Evolutionary conservation across 2,329 filamentous ascomycete genomes (phyloP), one percentile per base, ranked within the genome.

Genomic region (Arthrobotrys sphaeroides): DNA sequence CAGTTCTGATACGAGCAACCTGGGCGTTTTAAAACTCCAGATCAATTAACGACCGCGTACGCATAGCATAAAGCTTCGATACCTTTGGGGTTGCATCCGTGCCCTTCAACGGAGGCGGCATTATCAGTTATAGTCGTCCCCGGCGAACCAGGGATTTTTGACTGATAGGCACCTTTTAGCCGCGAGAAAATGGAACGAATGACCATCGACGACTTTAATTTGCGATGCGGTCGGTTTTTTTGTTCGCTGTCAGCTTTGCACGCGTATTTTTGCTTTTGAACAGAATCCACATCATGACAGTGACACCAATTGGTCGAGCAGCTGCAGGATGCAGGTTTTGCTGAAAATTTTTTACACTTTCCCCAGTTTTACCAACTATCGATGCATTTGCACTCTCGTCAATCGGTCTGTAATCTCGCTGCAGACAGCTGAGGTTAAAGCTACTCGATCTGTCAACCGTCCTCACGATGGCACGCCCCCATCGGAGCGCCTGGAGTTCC

Each of bases 361-460:
- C 69, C 69, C 69, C 69, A 73, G 69, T 45, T 73, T 73, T 64
- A 45, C 51, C 51, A 55, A 18, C 69, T 73, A 67, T 65, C 69
- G 69, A 73, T 60, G 61, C 66, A 67, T 42, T 73, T 43, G 33
- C 40, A 45, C 60, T 55, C 60, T 73, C 69, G 69, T 73, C 69
- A 73, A 73, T 73, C 66, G 55, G 33, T 38, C 49, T 43, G 28
- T 38, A 42, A 73, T 73, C 69, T 73, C 26, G 28, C 59, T 66
- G 69, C 69, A 73, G 69, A 55, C 16, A 55, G 24, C 53, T 57
- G 20, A 60, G 69, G 61, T 36, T 73, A 61, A 66, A 73, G 43
- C 61, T 73, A 61, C 69, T 67, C 33, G 60, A 73, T 73, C 69
- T 24, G 69, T 73, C 61, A 22, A n/a, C 16, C 57, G 51, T 40